Conservation (phyloP, 768 basidiomycete species). For the Amanita pallidorosea region DNA sequence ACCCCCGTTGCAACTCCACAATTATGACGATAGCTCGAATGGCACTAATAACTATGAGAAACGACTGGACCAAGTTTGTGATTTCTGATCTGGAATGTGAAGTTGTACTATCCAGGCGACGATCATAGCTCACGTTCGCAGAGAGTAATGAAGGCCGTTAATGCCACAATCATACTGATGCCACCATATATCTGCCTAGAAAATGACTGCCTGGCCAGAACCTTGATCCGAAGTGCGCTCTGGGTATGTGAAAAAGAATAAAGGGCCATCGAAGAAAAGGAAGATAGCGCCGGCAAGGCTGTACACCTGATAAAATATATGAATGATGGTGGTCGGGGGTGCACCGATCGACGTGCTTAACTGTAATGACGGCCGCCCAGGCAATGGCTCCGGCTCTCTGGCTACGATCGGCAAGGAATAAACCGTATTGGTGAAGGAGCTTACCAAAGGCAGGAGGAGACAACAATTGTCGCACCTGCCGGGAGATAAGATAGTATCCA, state of each 20-base stretch:
- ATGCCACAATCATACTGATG: conserved; percentile 43
- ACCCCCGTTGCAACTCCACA: conserved; percentile 57
- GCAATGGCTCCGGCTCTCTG: conserved; percentile 66
- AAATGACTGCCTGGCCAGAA: background rate
- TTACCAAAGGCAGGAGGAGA: conserved; percentile 60
- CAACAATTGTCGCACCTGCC: conserved; percentile 76
- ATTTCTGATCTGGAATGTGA: conserved; percentile 35
- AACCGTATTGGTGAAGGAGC: conserved; percentile 15
- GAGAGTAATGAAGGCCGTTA: conserved; percentile 39
- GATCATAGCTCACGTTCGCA: conserved; percentile 42
- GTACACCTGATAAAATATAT: conserved; percentile 35
- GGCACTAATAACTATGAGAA: conserved; percentile 52
- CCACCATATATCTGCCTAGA: conserved; percentile 37
- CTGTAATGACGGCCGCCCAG: conserved; percentile 54
- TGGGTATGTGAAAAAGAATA: conserved; percentile 50
- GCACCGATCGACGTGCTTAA: conserved; percentile 20
- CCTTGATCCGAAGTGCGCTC: conserved; percentile 11
- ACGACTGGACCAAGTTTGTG: conserved; percentile 66
- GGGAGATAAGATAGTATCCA: conserved; percentile 15
- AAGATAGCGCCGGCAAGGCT: conserved; percentile 57
- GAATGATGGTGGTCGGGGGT: conserved; percentile 4
- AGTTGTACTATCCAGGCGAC: conserved; percentile 3
- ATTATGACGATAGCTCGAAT: conserved; percentile 65
- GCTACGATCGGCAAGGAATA: conserved; percentile 16
- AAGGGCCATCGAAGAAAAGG: conserved; percentile 51